Base-by-base conservation (phyloP, 495 filamentous ascomycete species). In the Amniculicola lignicola region DNA sequence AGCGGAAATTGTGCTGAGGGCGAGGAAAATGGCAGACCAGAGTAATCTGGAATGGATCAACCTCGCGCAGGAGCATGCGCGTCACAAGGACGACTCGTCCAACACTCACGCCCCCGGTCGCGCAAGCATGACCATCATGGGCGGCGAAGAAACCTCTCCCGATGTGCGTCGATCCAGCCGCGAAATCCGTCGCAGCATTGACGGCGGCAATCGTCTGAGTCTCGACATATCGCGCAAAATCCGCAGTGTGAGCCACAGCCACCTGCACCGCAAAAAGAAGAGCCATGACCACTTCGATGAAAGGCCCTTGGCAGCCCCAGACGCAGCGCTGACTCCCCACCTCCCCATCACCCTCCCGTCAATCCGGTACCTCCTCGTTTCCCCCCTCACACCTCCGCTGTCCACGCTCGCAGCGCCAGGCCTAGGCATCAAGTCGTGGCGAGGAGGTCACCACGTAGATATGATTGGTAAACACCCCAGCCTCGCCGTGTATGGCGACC, bases 401-500 rank as follows among this genome's bases (percentile, higher is more conserved):
- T 49, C 16, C 27, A 67, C 22, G 36, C 56, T 53, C 47, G 66
- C 48, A 53, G 67, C 62, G 5, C 61, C 66, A 14, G 65, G 56
- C 11, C 44, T 66, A 16, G 49, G 15, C 18, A 40, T 11, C 19
- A 51, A 28, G 41, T 49, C 57, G 19, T 60, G 56, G 56, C 47
- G 42, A 4, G 16, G 3, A 5, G 11, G 29, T 9, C 29, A 40
- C 10, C 37, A 40, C 21, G 23, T 21, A 31, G 65, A 62, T 47
- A 63, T 67, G 29, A 64, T 77, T 10, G 56, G 39, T 1, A 45
- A 59, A 21, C 78, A 86, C 58, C 72, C 76, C 1, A 86, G 85
- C 0, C 67, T 97, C 15, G 84, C 80, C 5, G 70, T 96, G 7
- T 95, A 86, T 63, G 93, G 93, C 2, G 83, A 88, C 50, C 73